Evolutionary conservation across 805 yeast genomes (phyloP), one percentile per base, ranked within the genome.

Genomic region (Nakazawaea ernobii): DNA sequence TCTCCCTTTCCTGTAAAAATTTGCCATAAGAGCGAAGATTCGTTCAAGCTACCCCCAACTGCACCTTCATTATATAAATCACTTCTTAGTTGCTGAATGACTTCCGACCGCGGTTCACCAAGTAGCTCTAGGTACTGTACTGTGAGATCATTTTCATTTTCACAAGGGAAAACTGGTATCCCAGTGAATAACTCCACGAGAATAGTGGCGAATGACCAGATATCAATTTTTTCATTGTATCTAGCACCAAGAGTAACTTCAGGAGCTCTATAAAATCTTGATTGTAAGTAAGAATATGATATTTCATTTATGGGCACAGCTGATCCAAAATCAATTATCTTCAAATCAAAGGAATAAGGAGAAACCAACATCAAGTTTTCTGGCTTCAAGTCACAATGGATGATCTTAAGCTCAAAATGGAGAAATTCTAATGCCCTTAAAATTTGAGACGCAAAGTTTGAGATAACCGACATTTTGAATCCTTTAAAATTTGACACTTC

Each of bases 181-280:
- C 84, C 84, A 56, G 53, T 73, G 55, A 86, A 91, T 42, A 92
- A 68, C 63, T 94, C 99, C 1, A 94, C 95, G 32, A 89, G 79
- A 43, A 94, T 88, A 61, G 97, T 86, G 0, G 96, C 99, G 39
- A 91, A 69, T 0, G 98, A 92, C 99, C 99, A 94, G 81, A 92
- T 67, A 55, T 78, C 84, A 33, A 79, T 77, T 53, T 66, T 71
- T n/a, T 62, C 60, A 50, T 68, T 60, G 55, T 84, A 85, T 32
- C 79, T 67, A 9, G 85, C 76, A 1, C 92, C 94, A 3, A 86
- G 47, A 9, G 82, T 65, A 5, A 86, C 83, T 58, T 86, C 95
- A 0, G 95, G 95, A 0, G 94, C 89, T 45, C 95, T 63, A 58
- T 86, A 86, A 55, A 79, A 86, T 42, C 95, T 62, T 1, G 92